Conservation (phyloP, 768 basidiomycete genomes). For the Suillus fuscotomentosus region DNA sequence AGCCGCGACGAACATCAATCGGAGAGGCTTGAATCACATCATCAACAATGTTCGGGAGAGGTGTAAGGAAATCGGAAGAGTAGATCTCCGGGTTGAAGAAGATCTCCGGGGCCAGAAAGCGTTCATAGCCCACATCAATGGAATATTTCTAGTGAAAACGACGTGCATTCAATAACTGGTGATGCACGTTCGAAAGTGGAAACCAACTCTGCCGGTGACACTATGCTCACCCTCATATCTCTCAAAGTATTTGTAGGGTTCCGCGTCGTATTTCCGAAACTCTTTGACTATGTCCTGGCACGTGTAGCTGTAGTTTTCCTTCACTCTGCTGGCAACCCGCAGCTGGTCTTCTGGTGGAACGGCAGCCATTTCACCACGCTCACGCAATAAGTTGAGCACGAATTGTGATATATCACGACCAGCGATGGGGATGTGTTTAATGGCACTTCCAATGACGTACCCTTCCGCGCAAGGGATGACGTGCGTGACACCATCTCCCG, state of each 20-base stretch:
- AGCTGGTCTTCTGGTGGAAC: constrained; percentile 96
- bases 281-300: constrained; percentile 99
- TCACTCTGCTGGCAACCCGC: constrained; percentile 88
- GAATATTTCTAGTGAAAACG: constrained; percentile 72
- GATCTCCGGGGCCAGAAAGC: constrained; percentile 98
- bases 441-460: constrained; percentile 97
- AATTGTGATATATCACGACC: constrained; percentile 97
- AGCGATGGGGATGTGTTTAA: constrained; percentile 98
- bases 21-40: constrained; percentile 94
- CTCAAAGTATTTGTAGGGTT: constrained; percentile 94
- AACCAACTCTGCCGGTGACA: constrained; percentile 82
- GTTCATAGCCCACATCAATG: constrained; percentile 95
- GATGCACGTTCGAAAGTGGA: not conserved
- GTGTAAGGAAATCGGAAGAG: constrained; percentile 96
- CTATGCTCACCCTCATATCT: constrained; percentile 91
- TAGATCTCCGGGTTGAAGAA: constrained; percentile 99
- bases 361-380: constrained; percentile 86
- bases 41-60: constrained; percentile 94
- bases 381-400: constrained; percentile 92
- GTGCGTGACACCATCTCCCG: constrained; percentile 98
- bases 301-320: constrained; percentile 97
- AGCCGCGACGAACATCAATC: constrained; percentile 93
- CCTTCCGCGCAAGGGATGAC: constrained; percentile 96
- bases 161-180: not conserved
- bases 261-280: constrained; percentile 96